phyloP scores from a whole-genome alignment of 805 yeast genomes.

The Kodamaea hsintzibuensis region DNA sequence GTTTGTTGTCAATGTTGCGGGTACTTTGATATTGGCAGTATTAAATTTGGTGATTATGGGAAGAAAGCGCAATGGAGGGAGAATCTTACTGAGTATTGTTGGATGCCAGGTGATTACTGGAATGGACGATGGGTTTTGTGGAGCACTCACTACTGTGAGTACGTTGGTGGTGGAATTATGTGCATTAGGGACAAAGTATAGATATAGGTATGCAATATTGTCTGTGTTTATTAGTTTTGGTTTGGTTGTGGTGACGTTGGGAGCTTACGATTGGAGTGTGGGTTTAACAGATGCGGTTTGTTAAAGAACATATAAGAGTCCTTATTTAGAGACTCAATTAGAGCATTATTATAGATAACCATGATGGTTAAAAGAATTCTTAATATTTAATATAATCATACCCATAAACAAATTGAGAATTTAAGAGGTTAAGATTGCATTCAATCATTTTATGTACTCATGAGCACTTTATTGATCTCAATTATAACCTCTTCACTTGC shows the following conservation, averaged over 20 bases:
- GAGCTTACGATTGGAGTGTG: conserved; percentile 68
- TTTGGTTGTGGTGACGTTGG: conserved; percentile 58
- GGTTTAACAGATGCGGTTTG: background rate
- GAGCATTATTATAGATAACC: too few relatives aligned
- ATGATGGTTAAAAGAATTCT: too few relatives aligned
- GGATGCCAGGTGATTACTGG: conserved; percentile 57
- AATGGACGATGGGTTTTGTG: conserved; percentile 66
- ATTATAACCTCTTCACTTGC: too few relatives aligned
- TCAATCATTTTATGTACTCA: too few relatives aligned
- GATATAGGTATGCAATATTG: conserved; percentile 51
- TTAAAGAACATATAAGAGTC: too few relatives aligned
- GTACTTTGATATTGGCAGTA: conserved; percentile 37
- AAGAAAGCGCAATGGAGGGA: conserved; percentile 16
- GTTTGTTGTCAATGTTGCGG: conserved; percentile 36
- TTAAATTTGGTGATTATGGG: conserved; percentile 35
- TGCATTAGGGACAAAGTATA: conserved; percentile 26
- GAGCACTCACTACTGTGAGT: conserved; percentile 71
- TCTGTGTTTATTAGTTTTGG: conserved; percentile 51
- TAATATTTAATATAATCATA: too few relatives aligned
- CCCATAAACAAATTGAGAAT: too few relatives aligned
- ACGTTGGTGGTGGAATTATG: conserved; percentile 73
- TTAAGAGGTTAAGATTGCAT: too few relatives aligned
- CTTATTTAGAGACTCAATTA: too few relatives aligned
- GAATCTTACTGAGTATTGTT: conserved; percentile 30
- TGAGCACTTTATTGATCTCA: too few relatives aligned